phyloP scores from a whole-genome alignment of 1,284 basidiomycete genomes.

The Athelia sp. region DNA sequence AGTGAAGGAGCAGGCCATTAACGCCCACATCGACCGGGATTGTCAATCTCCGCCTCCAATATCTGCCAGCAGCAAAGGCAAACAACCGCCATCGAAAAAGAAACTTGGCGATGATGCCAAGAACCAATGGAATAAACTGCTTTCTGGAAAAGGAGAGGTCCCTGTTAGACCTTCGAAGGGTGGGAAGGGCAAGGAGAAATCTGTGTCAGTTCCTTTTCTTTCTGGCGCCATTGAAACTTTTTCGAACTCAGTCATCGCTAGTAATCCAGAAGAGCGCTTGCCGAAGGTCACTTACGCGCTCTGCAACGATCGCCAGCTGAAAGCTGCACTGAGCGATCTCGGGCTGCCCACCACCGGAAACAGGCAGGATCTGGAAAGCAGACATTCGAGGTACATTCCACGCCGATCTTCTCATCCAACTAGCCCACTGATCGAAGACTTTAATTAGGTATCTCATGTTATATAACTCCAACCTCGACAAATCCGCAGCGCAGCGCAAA shows the following conservation, averaged over 20 bases:
- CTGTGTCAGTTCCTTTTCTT: constrained; percentile 15
- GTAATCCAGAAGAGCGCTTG: constrained; percentile 30
- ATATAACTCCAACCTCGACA: constrained; percentile 69
- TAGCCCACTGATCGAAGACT: not conserved
- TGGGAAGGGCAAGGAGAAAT: constrained; percentile 44
- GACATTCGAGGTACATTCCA: constrained; percentile 52
- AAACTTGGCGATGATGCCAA: constrained; percentile 25
- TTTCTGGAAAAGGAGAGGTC: constrained; percentile 21
- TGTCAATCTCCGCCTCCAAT: constrained; percentile 29
- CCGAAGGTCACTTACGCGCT: constrained; percentile 61
- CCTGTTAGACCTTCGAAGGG: constrained; percentile 5
- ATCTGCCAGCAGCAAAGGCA: constrained; percentile 13
- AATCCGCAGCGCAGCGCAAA: constrained; percentile 39
- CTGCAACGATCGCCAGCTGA: constrained; percentile 57
- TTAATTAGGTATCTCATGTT: constrained; percentile 57
- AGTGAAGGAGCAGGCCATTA: constrained; percentile 43
- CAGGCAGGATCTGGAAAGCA: constrained; percentile 41
- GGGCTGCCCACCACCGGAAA: constrained; percentile 50
- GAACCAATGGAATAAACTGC: constrained; percentile 46
- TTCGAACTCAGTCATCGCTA: constrained; percentile 1
- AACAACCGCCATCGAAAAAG: constrained; percentile 18
- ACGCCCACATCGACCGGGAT: constrained; percentile 55
- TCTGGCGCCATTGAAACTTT: constrained; percentile 4
- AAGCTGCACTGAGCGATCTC: constrained; percentile 50
- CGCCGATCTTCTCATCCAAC: constrained; percentile 1